Evolutionary conservation across 2,329 filamentous ascomycete species (phyloP), one percentile per base, ranked within the genome.

Genomic region (Niveomyces coronatus): DNA sequence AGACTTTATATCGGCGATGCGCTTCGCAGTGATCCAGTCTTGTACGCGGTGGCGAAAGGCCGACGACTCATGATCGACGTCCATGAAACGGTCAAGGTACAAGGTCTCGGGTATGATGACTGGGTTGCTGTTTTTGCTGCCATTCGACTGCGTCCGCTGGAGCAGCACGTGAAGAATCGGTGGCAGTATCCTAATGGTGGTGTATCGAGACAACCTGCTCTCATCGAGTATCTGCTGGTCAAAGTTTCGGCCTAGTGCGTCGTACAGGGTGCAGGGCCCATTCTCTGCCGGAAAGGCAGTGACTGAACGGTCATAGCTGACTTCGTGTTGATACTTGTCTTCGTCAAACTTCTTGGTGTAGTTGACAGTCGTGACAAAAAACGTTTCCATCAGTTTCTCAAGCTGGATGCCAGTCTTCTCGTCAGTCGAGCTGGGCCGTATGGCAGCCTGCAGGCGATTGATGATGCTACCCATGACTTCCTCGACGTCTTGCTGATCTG

Each of bases 381-480:
- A 77, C 0, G 71, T 72, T 54, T 84, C 67, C 58, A 86, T 86
- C 45, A 94, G 76, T 40, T 76, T 70, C 54, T 96, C 91, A 15
- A 79, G 63, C 57, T 95, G 89, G 46, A 93, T 82, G 3, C 82
- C 82, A 31, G 79, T 65, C 20, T 57, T 72, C 6, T 70, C 62
- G 41, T 64, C 57, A 43, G 85, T 76, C 4, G 71, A 73, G n/a
- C 71, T 71, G 5, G 85, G 74, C 41, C 73, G 79, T 52, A 96
- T 88, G 3, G 89, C 88, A 37, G 85, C 87, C 51, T 91, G 84
- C n/a, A 95, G 68, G 35, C 91, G 82, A 53, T 89, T 87, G 42
- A 95, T 76, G 18, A 94, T 84, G 51, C 89, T 91, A 42, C 86
- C 86, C 64, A 95, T 88, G 31, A 95, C 89, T 59, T 98, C 91